Evolutionary conservation across 768 basidiomycete species (phyloP).

Genomic region (Mycena sanguinolenta): DNA sequence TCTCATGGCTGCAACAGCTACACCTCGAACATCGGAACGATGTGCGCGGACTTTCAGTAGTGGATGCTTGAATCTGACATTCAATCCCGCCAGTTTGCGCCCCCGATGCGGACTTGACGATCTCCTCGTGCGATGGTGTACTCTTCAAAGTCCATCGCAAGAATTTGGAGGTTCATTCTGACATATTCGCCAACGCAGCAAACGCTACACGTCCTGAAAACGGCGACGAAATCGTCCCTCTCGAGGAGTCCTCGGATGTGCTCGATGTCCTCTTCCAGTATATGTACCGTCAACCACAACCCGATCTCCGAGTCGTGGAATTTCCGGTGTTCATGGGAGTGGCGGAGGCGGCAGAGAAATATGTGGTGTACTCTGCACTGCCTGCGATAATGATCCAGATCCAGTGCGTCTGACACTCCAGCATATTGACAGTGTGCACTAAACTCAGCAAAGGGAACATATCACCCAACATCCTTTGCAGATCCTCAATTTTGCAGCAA

Average conservation of each 20-base stretch:
- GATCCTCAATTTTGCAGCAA: neutral
- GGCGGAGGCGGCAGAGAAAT: conserved; percentile 43
- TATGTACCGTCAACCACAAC: conserved; percentile 39
- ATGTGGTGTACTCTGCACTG: conserved; percentile 30
- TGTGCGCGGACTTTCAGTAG: too few species aligned
- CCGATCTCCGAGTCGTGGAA: conserved; percentile 28
- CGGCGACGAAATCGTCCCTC: too few species aligned
- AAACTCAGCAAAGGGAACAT: too few species aligned
- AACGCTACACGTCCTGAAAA: neutral
- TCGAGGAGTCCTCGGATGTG: conserved; percentile 14
- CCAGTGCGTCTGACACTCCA: neutral
- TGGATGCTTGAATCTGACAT: too few species aligned
- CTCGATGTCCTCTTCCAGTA: conserved; percentile 41
- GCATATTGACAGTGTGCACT: too few species aligned
- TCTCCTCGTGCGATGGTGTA: conserved; percentile 26
- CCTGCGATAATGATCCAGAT: neutral
- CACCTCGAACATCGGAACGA: too few species aligned
- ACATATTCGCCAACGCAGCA: conserved; percentile 22
- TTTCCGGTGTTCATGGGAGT: conserved; percentile 27
- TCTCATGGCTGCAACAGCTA: too few species aligned
- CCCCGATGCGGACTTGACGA: conserved; percentile 25
- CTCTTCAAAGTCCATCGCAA: conserved; percentile 32
- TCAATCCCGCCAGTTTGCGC: too few species aligned
- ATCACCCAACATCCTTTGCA: neutral
- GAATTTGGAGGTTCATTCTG: conserved; percentile 30